Evolutionary conservation across 495 filamentous ascomycete genomes (phyloP).

Genomic region (Tuber borchii): DNA sequence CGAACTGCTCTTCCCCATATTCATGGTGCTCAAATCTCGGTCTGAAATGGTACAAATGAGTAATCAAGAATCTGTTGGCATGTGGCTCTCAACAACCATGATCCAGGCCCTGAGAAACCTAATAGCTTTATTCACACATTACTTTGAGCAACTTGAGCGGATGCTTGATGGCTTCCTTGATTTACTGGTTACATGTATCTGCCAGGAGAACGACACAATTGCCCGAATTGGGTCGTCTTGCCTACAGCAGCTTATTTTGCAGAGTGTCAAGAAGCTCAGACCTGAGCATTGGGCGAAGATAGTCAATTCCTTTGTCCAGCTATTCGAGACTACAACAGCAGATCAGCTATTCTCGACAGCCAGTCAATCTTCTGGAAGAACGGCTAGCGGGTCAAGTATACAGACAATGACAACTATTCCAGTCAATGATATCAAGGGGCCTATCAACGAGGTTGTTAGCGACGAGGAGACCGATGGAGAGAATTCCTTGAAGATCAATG

Average conservation of each 20-base stretch:
- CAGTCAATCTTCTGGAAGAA: slow-evolving; percentile 24
- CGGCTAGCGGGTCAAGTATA: slow-evolving; percentile 29
- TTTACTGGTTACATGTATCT: slow-evolving; percentile 88
- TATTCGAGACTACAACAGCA: slow-evolving; percentile 91
- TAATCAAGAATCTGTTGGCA: slow-evolving; percentile 90
- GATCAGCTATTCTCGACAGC: slow-evolving; percentile 84
- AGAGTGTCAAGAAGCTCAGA: slow-evolving; percentile 87
- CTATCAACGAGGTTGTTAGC: slow-evolving; percentile 42
- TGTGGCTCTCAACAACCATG: slow-evolving; percentile 99
- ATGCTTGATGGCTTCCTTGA: slow-evolving; percentile 96
- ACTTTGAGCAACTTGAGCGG: slow-evolving; percentile 89
- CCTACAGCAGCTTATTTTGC: slow-evolving; percentile 87
- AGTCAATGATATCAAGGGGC: slow-evolving; percentile 25
- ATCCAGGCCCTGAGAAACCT: slow-evolving; percentile 97
- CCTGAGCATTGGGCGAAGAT: slow-evolving; percentile 86
- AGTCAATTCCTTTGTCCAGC: slow-evolving; percentile 86
- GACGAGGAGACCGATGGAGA: slow-evolving; percentile 45
- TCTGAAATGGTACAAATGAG: slow-evolving; percentile 91
- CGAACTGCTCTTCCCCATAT: slow-evolving; percentile 93
- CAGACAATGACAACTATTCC: slow-evolving; percentile 38
- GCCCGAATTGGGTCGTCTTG: slow-evolving; percentile 97
- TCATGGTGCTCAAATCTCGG: slow-evolving; percentile 91
- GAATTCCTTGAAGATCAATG: slow-evolving; percentile 60
- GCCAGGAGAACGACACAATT: slow-evolving; percentile 98
- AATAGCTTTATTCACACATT: slow-evolving; percentile 97